Conservation (phyloP, 495 filamentous ascomycete species). For the Terfezia claveryi region DNA sequence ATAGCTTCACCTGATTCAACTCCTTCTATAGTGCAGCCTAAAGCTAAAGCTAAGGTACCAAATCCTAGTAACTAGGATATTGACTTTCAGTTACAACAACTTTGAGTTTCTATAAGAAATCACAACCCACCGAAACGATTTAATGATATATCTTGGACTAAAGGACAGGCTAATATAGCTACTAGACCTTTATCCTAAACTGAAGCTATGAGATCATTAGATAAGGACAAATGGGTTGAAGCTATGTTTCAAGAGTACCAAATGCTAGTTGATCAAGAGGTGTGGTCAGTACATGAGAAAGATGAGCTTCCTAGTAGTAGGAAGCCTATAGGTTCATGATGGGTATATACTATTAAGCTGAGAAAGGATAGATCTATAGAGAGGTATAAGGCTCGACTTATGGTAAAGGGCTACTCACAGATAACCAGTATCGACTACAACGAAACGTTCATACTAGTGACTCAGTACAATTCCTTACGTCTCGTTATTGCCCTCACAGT, state of each 20-base stretch:
- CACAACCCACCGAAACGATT: not conserved
- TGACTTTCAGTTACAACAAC: too few relatives aligned
- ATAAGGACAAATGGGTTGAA: not conserved
- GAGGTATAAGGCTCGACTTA: slow-evolving; percentile 11
- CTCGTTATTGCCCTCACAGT: slow-evolving; percentile 4
- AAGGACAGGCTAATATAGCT: not conserved
- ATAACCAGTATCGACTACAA: slow-evolving; percentile 13
- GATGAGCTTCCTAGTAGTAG: not conserved
- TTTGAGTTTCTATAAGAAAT: too few relatives aligned
- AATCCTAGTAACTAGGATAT: too few relatives aligned
- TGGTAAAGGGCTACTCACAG: slow-evolving; percentile 13
- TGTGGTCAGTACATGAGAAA: not conserved
- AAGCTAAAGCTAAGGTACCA: too few relatives aligned
- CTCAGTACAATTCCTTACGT: not conserved
- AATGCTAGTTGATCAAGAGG: not conserved
- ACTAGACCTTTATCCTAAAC: not conserved
- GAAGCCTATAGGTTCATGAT: slow-evolving; percentile 6
- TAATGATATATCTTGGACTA: not conserved
- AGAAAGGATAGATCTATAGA: not conserved
- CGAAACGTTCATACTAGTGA: slow-evolving; percentile 13
- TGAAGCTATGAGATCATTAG: not conserved
- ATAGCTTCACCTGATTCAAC: not conserved
- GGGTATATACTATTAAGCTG: slow-evolving; percentile 12
- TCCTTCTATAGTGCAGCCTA: too few relatives aligned
- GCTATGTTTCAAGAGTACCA: not conserved